Percentiles rank a stretch among this genome's conserved stretches.
phyloP scores from a whole-genome alignment of 305 asterid genomes.

The Fraxinus floribunda region DNA sequence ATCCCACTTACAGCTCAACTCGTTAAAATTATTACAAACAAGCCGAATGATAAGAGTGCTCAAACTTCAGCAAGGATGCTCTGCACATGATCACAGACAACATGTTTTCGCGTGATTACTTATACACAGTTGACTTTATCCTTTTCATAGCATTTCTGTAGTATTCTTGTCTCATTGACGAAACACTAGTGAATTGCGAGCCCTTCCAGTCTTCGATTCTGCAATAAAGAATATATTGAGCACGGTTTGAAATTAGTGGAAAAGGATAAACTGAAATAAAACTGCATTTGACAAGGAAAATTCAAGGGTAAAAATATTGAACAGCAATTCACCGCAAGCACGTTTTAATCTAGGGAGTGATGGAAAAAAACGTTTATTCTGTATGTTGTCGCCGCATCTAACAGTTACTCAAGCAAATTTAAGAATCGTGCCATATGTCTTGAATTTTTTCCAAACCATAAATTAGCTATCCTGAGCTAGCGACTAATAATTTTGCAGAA shows the following conservation, averaged over 20 bases:
- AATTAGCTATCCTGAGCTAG: neutral
- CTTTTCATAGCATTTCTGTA: neutral
- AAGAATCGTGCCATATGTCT: neutral
- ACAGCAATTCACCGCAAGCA: neutral
- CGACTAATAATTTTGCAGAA: neutral
- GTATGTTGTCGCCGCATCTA: neutral
- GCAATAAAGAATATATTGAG: slow-evolving; percentile 16
- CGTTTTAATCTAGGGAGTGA: neutral
- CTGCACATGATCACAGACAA: neutral
- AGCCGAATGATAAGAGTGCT: neutral
- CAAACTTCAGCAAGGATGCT: neutral
- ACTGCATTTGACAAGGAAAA: neutral
- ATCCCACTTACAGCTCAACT: too few relatives aligned
- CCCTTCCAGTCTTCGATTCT: slow-evolving; percentile 7
- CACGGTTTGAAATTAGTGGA: neutral
- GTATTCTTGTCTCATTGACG: neutral
- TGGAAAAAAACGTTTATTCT: neutral
- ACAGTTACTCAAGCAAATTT: neutral
- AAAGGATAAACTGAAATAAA: neutral
- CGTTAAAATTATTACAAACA: neutral
- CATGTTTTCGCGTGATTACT: neutral
- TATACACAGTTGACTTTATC: neutral
- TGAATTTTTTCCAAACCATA: neutral
- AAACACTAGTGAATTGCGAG: neutral
- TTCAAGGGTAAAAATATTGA: neutral